Conservation (phyloP, 2,329 filamentous ascomycete genomes). For the Fonsecaea pedrosoi region DNA sequence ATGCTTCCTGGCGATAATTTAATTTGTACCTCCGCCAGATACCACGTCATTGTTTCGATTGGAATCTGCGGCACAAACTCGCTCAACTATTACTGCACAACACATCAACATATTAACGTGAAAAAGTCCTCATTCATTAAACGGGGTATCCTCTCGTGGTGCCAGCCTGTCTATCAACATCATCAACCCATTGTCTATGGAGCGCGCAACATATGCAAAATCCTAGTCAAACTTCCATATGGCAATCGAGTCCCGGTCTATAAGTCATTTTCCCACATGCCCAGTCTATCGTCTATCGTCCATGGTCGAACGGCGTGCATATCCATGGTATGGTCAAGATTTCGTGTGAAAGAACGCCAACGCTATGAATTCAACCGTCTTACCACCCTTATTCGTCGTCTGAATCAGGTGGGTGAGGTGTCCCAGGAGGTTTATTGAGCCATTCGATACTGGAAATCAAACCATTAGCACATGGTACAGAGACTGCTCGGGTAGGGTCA, state of each 20-base stretch:
- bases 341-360: slow-evolving; percentile 23
- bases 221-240: not conserved
- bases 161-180: not conserved
- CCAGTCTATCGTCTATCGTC: not conserved
- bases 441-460: slow-evolving; percentile 62
- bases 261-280: not conserved
- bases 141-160: not conserved
- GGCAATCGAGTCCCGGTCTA: not conserved
- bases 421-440: slow-evolving; percentile 86
- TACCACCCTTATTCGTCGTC: slow-evolving; percentile 74
- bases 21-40: not conserved
- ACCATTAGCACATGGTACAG: slow-evolving; percentile 26
- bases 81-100: not conserved
- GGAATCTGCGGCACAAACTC: not conserved
- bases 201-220: not conserved
- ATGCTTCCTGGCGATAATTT: not conserved
- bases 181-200: not conserved
- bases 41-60: not conserved
- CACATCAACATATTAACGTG: not conserved
- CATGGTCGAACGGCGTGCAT: not conserved
- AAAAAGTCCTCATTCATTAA: not conserved
- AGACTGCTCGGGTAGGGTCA: not conserved
- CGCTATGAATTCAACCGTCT: slow-evolving; percentile 22
- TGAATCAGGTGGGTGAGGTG: slow-evolving; percentile 66
- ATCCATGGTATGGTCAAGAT: not conserved